phyloP scores from a whole-genome alignment of 129 eudicot genomes.

The Logfia minima region DNA sequence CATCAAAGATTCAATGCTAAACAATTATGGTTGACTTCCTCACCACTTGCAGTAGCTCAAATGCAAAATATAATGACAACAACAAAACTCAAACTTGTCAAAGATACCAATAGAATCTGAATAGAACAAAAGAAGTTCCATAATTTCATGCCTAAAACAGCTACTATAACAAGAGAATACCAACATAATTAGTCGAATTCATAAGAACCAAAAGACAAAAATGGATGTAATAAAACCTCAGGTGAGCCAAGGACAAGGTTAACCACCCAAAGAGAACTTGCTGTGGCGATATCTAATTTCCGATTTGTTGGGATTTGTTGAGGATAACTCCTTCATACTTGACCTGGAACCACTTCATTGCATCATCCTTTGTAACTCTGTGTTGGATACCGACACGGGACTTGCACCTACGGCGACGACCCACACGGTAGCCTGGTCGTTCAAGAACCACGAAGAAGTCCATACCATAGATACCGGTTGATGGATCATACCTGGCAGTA shows the following conservation, averaged over 20 bases:
- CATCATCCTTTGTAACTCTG: slow-evolving; percentile 45
- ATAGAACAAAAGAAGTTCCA: slow-evolving; percentile 15
- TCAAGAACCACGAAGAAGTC: slow-evolving; percentile 52
- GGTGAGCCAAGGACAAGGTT: not conserved
- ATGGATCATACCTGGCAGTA: slow-evolving; percentile 39
- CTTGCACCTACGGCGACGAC: slow-evolving; percentile 52
- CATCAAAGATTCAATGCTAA: too few species aligned
- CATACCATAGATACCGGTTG: slow-evolving; percentile 51
- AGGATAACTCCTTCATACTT: slow-evolving; percentile 53
- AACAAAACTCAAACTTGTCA: slow-evolving; percentile 14
- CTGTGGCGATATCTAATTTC: slow-evolving; percentile 21
- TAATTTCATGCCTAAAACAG: slow-evolving; percentile 13
- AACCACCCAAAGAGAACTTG: not conserved
- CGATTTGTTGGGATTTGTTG: slow-evolving; percentile 54
- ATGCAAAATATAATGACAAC: not conserved
- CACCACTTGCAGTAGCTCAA: not conserved
- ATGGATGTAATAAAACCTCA: slow-evolving; percentile 7
- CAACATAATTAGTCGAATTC: slow-evolving; percentile 15
- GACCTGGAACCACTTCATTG: slow-evolving; percentile 52
- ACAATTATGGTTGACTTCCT: too few species aligned
- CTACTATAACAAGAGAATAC: slow-evolving; percentile 17
- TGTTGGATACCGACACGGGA: slow-evolving; percentile 53
- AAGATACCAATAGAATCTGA: not conserved
- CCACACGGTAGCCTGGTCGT: slow-evolving; percentile 54
- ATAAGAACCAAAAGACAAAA: slow-evolving; percentile 19